Evolutionary conservation across 2,329 filamentous ascomycete genomes (phyloP), one percentile per base, ranked within the genome.

Genomic region (Colletotrichum liaoningense): DNA sequence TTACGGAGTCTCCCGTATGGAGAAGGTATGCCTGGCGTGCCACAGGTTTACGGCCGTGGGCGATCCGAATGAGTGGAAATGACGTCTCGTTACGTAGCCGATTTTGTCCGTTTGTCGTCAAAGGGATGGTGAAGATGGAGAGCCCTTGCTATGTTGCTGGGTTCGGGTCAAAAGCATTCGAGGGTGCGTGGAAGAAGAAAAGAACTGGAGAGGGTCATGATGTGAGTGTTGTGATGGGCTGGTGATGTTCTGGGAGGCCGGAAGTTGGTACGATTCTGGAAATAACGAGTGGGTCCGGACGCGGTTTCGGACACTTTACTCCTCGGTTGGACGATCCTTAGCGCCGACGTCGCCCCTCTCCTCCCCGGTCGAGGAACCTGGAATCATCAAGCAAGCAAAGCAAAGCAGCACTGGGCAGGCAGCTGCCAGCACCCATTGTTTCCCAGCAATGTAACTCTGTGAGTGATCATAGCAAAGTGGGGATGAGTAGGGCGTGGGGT

Each of bases 241-340:
- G 46, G 49, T 46, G 38, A 3, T 7, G 16, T 42, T 42, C 38
- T 59, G 60, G 35, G 6, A 42, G 38, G 60, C 38, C 33, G 60
- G 38, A 26, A 58, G 56, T 33, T 30, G 46, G 63, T 24, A 56
- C 52, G 55, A 56, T 19, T 38, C 38, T 60, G 55, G 68, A 38
- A 71, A 67, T 67, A 67, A 38, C 33, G 42, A 24, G 46, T 58
- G 63, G 68, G 33, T 35, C 42, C 63, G 62, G 67, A 66, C 42
- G 38, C 66, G 59, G 12, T 30, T 12, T 58, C 38, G 58, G 35
- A 28, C 22, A 49, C 42, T 49, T 49, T 22, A n/a, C 38, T 28
- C 35, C 11, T 38, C 24, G 35, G 16, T 30, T 49, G 9, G 38
- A 19, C 24, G 35, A n/a, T 12, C 4, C 16, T 49, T 62, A 49